phyloP scores from a whole-genome alignment of 768 basidiomycete species.

The Termitomyces sp. region DNA sequence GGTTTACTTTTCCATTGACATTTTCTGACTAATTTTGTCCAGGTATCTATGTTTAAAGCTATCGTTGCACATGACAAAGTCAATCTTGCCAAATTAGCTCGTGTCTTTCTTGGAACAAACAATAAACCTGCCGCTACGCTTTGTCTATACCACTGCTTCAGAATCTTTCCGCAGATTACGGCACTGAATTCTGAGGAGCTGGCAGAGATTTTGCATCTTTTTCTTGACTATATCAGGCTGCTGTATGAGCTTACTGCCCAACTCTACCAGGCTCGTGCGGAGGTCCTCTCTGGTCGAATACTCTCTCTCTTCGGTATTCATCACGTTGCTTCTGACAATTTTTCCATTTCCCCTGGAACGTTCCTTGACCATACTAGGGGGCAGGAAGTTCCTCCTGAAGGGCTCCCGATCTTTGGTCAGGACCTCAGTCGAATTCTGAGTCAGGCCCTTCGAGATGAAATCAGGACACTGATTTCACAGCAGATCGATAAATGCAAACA shows the following conservation, averaged over 20 bases:
- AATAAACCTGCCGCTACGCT: conserved; percentile 31
- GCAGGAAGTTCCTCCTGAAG: not conserved
- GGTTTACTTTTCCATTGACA: not conserved
- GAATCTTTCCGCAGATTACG: conserved; percentile 18
- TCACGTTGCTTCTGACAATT: conserved; percentile 20
- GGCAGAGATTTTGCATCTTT: conserved; percentile 24
- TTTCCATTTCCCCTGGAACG: conserved; percentile 20
- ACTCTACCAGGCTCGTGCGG: conserved; percentile 19
- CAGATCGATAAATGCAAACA: conserved; percentile 27
- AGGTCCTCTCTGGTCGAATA: conserved; percentile 17
- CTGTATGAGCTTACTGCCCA: conserved; percentile 22
- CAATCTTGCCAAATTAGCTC: conserved; percentile 25
- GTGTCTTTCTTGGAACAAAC: conserved; percentile 20
- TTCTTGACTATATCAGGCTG: conserved; percentile 27
- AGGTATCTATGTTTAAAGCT: conserved; percentile 19
- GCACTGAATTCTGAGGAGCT: conserved; percentile 20
- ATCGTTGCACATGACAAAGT: conserved; percentile 11
- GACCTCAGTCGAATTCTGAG: conserved; percentile 20
- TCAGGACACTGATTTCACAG: conserved; percentile 17
- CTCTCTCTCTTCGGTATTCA: conserved; percentile 32
- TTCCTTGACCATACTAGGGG: conserved; percentile 15
- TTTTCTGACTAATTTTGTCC: not conserved
- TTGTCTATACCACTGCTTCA: conserved; percentile 38
- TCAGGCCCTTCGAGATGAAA: conserved; percentile 17
- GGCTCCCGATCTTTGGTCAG: conserved; percentile 7